Conservation (phyloP, 768 basidiomycete genomes). For the Cantharellus anzutake region DNA sequence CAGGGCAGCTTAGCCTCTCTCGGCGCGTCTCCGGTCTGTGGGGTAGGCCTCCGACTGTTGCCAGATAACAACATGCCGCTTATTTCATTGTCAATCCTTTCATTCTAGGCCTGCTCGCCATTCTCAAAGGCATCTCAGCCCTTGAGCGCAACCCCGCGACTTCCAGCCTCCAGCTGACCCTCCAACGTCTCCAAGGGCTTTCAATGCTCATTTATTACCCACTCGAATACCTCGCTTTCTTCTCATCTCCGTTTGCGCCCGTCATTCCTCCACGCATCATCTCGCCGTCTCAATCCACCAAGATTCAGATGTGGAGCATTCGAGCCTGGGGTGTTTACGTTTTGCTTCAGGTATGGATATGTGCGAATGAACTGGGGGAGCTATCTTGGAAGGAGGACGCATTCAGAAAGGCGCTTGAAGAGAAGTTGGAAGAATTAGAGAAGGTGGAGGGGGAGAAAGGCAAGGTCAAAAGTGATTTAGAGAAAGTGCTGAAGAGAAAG, state of each 20-base stretch:
- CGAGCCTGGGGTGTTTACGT: slow-evolving; percentile 72
- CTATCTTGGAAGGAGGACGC: slow-evolving; percentile 14
- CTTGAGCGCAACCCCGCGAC: slow-evolving; percentile 4
- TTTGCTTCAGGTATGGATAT: slow-evolving; percentile 52
- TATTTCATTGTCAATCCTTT: background rate
- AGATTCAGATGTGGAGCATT: slow-evolving; percentile 46
- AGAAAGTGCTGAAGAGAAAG: background rate
- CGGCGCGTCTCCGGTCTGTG: background rate
- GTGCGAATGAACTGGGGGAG: slow-evolving; percentile 45
- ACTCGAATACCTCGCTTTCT: slow-evolving; percentile 15
- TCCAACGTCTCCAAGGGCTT: slow-evolving; percentile 13
- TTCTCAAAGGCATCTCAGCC: slow-evolving; percentile 4
- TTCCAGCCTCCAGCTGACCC: slow-evolving; percentile 6
- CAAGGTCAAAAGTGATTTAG: background rate
- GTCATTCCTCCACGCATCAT: background rate
- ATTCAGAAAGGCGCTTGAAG: background rate
- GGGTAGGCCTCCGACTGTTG: background rate
- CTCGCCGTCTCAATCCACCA: background rate
- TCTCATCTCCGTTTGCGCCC: background rate
- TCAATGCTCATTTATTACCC: slow-evolving; percentile 18
- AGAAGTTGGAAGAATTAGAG: background rate
- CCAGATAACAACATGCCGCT: background rate
- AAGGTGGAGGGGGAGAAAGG: background rate
- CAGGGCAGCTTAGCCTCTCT: slow-evolving; percentile 35
- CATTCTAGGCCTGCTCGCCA: slow-evolving; percentile 5